Evolutionary conservation across 306 rosid species (phyloP).

Genomic region (Cicer pinnatifidum): DNA sequence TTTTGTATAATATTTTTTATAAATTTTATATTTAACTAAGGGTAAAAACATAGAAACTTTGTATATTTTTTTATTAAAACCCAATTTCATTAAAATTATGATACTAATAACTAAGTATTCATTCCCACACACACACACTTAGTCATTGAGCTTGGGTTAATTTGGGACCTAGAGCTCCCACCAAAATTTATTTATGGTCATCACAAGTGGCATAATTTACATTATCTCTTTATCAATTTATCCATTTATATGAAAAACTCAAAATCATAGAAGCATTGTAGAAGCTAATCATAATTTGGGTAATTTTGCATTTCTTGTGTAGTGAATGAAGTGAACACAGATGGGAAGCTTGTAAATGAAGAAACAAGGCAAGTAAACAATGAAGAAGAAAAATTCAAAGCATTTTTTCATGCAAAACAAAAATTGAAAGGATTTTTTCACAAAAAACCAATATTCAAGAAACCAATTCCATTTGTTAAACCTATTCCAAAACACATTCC

Average conservation of each 20-base stretch:
- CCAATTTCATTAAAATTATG: background rate
- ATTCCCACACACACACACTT: background rate
- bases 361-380: constrained; percentile 26
- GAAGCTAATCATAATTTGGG: background rate
- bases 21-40: too few relatives aligned
- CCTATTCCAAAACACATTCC: constrained; percentile 17
- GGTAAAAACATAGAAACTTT: too few relatives aligned
- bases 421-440: constrained; percentile 38
- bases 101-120: background rate
- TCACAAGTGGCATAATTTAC: too few relatives aligned
- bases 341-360: constrained; percentile 34
- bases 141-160: too few relatives aligned
- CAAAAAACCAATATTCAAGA: constrained; percentile 15
- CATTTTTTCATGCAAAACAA: constrained; percentile 34
- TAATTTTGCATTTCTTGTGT: background rate
- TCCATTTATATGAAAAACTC: background rate
- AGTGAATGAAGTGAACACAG: constrained; percentile 37
- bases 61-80: background rate
- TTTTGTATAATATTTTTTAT: too few relatives aligned
- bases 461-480: constrained; percentile 33
- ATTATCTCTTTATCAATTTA: background rate
- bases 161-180: too few relatives aligned
- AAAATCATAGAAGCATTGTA: background rate
- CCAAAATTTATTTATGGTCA: background rate
- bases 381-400: constrained; percentile 53